phyloP scores from a whole-genome alignment of 768 basidiomycete species.

The Strobilomyces echinocephalus region DNA sequence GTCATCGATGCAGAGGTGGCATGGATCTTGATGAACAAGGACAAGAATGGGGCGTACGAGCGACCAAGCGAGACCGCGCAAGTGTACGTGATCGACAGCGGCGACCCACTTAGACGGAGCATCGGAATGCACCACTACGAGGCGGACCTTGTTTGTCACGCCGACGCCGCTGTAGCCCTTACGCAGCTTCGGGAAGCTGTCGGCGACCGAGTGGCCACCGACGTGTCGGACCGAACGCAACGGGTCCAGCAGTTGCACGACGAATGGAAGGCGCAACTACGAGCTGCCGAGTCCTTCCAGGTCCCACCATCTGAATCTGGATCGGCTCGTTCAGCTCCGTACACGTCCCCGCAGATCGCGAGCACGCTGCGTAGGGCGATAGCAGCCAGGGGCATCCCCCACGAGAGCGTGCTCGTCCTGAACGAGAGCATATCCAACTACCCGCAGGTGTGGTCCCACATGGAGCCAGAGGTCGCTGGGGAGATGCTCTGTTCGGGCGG shows the following conservation, averaged over 20 bases:
- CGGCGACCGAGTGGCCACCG: constrained; percentile 7
- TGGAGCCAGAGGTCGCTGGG: constrained; percentile 49
- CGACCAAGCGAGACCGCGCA: constrained; percentile 38
- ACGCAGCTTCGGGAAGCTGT: constrained; percentile 38
- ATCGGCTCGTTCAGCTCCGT: constrained; percentile 3
- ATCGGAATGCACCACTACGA: constrained; percentile 48
- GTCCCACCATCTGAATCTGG: constrained; percentile 13
- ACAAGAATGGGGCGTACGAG: constrained; percentile 24
- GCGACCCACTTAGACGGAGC: constrained; percentile 52
- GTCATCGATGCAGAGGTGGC: constrained; percentile 64
- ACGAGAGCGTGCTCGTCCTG: constrained; percentile 42
- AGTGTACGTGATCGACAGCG: constrained; percentile 24
- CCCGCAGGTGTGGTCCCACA: constrained; percentile 51
- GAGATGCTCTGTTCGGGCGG: constrained; percentile 55
- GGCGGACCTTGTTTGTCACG: constrained; percentile 55
- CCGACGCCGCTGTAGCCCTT: constrained; percentile 51
- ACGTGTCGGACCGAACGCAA: constrained; percentile 13
- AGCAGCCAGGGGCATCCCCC: constrained; percentile 30
- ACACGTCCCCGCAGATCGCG: constrained; percentile 47
- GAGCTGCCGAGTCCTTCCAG: constrained; percentile 31
- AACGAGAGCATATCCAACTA: constrained; percentile 65
- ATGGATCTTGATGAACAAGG: constrained; percentile 53
- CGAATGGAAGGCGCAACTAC: constrained; percentile 25
- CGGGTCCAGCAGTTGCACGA: constrained; percentile 19
- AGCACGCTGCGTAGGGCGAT: constrained; percentile 43